A percentile compares a stretch with the other conserved stretches of the same genome.
Evolutionary conservation across 305 asterid species (phyloP).

Genomic region (Fraxinus velutina): DNA sequence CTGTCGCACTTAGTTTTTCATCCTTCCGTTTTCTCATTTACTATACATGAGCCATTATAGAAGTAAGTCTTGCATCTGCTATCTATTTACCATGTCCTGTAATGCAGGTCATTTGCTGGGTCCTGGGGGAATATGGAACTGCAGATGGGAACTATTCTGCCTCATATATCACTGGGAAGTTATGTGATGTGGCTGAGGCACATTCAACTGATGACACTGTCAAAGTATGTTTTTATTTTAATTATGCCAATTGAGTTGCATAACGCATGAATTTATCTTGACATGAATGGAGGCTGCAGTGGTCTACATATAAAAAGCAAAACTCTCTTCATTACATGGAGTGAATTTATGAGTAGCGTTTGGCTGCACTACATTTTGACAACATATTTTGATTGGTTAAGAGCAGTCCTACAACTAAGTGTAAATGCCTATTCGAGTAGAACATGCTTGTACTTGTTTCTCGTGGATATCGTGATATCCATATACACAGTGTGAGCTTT

Average conservation of each 20-base stretch:
- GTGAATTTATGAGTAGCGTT: background rate
- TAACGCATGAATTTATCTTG: background rate
- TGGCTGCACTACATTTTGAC: background rate
- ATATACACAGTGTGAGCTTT: background rate
- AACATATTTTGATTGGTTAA: background rate
- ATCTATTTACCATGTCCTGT: background rate
- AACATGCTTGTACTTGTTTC: background rate
- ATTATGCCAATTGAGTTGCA: background rate
- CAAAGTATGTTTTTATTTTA: conserved; percentile 49
- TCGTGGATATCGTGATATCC: background rate
- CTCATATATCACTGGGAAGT: conserved; percentile 83
- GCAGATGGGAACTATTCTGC: conserved; percentile 92
- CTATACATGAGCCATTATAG: background rate
- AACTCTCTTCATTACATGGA: background rate
- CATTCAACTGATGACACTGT: conserved; percentile 86
- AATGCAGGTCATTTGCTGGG: conserved; percentile 94
- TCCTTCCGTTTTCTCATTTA: background rate
- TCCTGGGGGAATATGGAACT: conserved; percentile 95
- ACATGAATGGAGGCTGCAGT: background rate
- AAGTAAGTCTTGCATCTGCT: conserved; percentile 9
- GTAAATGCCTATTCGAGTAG: background rate
- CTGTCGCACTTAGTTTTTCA: background rate
- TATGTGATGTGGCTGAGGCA: conserved; percentile 89
- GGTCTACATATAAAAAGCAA: background rate
- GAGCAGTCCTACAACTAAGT: background rate